Evolutionary conservation across 306 rosid genomes (phyloP).

Genomic region (Begonia fuchsioides): DNA sequence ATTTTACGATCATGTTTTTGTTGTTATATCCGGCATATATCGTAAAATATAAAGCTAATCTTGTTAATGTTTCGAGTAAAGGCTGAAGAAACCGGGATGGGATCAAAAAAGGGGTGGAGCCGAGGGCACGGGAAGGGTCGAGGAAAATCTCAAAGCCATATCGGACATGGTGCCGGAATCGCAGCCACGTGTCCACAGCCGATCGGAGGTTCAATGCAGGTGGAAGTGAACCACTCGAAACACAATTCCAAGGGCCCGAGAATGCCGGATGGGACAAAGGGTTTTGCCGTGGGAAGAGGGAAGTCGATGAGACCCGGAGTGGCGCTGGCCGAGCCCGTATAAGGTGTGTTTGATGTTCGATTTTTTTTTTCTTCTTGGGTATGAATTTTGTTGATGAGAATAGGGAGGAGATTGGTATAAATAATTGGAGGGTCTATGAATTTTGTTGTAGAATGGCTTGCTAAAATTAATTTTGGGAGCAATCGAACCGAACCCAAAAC

Average conservation of each 20-base stretch:
- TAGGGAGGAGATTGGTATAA: too few relatives aligned
- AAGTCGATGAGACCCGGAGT: constrained; percentile 29
- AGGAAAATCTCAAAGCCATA: constrained; percentile 38
- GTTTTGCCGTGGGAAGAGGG: constrained; percentile 91
- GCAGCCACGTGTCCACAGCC: constrained; percentile 28
- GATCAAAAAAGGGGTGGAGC: constrained; percentile 63
- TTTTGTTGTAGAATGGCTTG: too few relatives aligned
- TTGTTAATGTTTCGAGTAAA: constrained; percentile 6
- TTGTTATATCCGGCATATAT: neutral
- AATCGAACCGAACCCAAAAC: too few relatives aligned
- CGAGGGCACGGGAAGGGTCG: constrained; percentile 60
- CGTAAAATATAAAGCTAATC: too few relatives aligned
- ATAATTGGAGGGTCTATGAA: too few relatives aligned
- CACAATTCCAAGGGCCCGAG: constrained; percentile 53
- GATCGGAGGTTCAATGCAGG: constrained; percentile 12
- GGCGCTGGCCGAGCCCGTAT: neutral
- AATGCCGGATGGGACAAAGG: constrained; percentile 97
- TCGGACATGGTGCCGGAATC: constrained; percentile 40
- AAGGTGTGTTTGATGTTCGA: too few relatives aligned
- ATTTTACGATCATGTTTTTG: constrained; percentile 1
- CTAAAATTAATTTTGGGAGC: too few relatives aligned
- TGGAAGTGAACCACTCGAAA: constrained; percentile 38
- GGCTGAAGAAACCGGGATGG: constrained; percentile 47
- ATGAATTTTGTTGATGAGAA: too few relatives aligned
- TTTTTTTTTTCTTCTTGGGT: too few relatives aligned